Conservation (phyloP, 2,329 filamentous ascomycete genomes). For the Fusarium chaquense region DNA sequence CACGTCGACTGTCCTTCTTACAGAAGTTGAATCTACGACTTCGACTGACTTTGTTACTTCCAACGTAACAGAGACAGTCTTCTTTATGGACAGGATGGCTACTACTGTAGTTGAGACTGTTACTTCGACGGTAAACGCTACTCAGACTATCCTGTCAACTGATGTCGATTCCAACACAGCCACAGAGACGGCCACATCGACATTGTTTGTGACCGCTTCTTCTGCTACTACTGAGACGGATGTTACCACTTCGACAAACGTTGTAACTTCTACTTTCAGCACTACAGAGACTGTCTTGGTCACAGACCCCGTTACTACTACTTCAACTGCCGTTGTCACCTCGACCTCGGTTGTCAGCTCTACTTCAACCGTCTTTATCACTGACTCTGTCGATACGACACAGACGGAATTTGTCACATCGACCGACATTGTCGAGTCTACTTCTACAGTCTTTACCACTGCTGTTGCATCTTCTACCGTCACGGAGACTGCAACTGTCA, state of each 20-base stretch:
- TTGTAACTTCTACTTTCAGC: neutral
- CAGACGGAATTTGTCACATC: neutral
- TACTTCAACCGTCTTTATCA: neutral
- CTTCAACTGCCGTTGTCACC: neutral
- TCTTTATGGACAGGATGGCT: neutral
- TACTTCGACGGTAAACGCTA: neutral
- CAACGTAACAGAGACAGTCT: neutral
- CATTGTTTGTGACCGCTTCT: neutral
- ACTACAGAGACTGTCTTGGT: neutral
- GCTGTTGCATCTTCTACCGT: neutral
- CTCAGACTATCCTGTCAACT: constrained; percentile 3
- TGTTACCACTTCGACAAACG: neutral
- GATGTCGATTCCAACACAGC: neutral
- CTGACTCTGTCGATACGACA: neutral
- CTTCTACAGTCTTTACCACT: neutral
- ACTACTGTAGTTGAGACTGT: neutral
- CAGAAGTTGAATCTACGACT: neutral
- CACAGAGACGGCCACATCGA: neutral
- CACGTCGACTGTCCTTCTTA: neutral
- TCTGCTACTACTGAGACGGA: neutral
- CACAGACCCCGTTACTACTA: neutral
- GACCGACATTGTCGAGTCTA: neutral
- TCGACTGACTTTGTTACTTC: neutral
- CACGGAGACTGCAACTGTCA: neutral
- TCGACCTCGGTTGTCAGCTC: neutral